Evolutionary conservation across 1,139 yeast species (phyloP), one percentile per base, ranked within the genome.

Genomic region (Debaryomyces nepalensis): DNA sequence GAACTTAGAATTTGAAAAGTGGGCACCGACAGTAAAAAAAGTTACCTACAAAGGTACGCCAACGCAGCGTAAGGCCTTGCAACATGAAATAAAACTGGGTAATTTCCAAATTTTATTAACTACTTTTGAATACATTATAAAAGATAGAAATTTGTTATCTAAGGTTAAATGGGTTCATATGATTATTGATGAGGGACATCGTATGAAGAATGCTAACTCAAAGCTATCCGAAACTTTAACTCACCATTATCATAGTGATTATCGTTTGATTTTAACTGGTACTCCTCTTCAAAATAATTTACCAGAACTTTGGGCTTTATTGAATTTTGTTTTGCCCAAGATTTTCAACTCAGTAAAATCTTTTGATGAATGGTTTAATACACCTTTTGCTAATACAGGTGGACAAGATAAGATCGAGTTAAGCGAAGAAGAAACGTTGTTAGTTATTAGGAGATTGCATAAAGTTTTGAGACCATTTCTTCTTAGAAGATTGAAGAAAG

Each of bases 401-500:
- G 81, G 84, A 24, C 93, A 85, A 61, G 93, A 86, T 55, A 84
- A 84, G 64, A 81, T 86, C 20, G 93, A 82, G 49, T 68, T 86
- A 40, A 81, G 87, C 11, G 93, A 93, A 77, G 99, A 93, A 83
- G 99, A 93, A 67, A 86, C 96, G 14, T 73, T 93, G 51, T 81
- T 93, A 71, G 88, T 93, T 46, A 93, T 93, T 59, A 78, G 98
- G 64, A 88, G 99, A 79, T 77, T 93, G 61, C 99, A 93, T 65
- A 93, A 93, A 63, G 99, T 93, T 18, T 76, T 93, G 59, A 80
- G 99, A 60, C 99, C 99, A 2, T 93, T 93, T 77, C 73, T 93
- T 55, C 74, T 93, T 57, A 83, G 99, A 69, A 85, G 99, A 72
- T 78, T 93, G 69, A 93, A 93, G 70, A 91, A 90, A 64, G 99